Percentiles rank a stretch among this genome's conserved stretches.
phyloP scores from a whole-genome alignment of 768 basidiomycete species.

The Leccinellum rugosiceps region DNA sequence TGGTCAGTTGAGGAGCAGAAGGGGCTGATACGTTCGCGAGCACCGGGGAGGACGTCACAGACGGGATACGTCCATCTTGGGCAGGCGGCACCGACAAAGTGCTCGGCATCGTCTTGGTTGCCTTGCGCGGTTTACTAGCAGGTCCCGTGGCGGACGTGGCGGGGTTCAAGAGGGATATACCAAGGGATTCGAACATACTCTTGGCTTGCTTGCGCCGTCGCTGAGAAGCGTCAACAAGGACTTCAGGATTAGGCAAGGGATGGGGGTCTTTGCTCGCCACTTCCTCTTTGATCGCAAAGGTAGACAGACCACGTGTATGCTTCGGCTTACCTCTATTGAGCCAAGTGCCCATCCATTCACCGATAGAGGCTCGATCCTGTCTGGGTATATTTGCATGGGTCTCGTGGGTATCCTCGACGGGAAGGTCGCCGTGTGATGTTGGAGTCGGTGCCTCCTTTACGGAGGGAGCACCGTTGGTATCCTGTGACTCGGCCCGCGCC shows the following conservation, averaged over 20 bases:
- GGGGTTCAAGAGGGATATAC: conserved; percentile 65
- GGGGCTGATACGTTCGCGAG: conserved; percentile 11
- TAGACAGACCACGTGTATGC: conserved; percentile 20
- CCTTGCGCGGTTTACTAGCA: conserved; percentile 23
- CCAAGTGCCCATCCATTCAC: conserved; percentile 79
- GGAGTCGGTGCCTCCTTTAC: background rate
- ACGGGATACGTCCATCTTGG: conserved; percentile 9
- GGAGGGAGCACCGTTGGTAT: background rate
- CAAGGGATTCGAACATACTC: conserved; percentile 71
- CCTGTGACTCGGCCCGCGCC: background rate
- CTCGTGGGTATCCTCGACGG: conserved; percentile 1
- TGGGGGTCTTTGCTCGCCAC: conserved; percentile 15
- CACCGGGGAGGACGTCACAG: conserved; percentile 15
- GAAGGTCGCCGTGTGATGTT: conserved; percentile 1
- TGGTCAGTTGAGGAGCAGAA: conserved; percentile 29
- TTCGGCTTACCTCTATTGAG: conserved; percentile 53
- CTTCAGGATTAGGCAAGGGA: conserved; percentile 9
- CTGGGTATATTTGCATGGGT: conserved; percentile 15
- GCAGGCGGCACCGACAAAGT: background rate
- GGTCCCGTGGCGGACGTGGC: conserved; percentile 24
- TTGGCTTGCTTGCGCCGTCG: conserved; percentile 46
- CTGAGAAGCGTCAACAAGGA: conserved; percentile 12
- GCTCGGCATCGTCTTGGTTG: conserved; percentile 26
- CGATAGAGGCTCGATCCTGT: conserved; percentile 40
- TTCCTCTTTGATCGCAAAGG: conserved; percentile 23